Conservation (phyloP, 179 eudicot genomes). For the Monotropa hypopitys region DNA sequence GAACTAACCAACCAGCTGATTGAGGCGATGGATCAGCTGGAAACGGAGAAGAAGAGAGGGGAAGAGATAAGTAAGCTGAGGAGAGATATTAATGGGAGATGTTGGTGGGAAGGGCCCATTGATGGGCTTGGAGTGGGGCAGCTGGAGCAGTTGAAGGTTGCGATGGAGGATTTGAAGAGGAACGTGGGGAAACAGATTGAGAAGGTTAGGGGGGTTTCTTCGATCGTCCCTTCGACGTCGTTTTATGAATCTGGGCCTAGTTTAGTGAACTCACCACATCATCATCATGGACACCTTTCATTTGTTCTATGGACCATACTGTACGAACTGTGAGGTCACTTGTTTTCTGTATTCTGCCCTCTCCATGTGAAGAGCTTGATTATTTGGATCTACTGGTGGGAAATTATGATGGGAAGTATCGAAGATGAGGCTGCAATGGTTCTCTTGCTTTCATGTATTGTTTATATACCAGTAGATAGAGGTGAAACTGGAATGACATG, state of each 20-base stretch:
- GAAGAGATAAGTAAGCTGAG: conserved; percentile 17
- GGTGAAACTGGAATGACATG: neutral
- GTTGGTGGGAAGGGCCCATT: conserved; percentile 29
- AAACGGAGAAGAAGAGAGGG: conserved; percentile 21
- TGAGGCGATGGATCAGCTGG: conserved; percentile 10
- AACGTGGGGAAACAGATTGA: conserved; percentile 11
- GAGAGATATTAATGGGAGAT: conserved; percentile 5
- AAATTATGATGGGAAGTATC: neutral
- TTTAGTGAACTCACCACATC: no score
- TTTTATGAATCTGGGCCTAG: neutral
- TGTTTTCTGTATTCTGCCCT: no score
- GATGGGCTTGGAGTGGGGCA: conserved; percentile 17
- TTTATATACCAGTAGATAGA: neutral
- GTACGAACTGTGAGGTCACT: no score
- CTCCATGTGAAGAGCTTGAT: no score
- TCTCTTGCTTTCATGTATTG: neutral
- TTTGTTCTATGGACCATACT: no score
- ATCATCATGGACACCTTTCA: no score
- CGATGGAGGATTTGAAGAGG: conserved; percentile 23
- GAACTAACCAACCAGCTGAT: conserved; percentile 27
- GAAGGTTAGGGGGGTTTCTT: conserved; percentile 2
- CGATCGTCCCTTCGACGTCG: neutral
- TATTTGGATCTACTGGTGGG: no score
- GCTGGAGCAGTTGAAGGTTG: conserved; percentile 15
- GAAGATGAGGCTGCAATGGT: neutral